Conservation (phyloP, 116 monocot species). For the Zostera marina region DNA sequence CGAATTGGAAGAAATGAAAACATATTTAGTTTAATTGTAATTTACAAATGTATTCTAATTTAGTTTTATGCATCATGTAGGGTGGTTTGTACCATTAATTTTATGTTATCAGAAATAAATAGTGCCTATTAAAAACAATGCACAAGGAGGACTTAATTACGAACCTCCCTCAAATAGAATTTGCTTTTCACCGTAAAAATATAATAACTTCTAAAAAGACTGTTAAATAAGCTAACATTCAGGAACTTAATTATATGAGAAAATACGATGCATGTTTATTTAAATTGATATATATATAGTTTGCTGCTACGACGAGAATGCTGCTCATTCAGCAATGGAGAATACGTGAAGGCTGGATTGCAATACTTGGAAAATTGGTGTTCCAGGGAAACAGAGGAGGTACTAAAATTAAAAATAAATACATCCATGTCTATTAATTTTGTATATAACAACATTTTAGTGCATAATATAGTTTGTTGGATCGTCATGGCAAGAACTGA, state of each 20-base stretch:
- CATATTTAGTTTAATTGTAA: too few species aligned
- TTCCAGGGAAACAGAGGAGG: constrained; percentile 55
- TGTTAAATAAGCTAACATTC: background rate
- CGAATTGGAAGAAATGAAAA: too few species aligned
- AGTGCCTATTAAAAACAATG: too few species aligned
- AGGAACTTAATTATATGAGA: background rate
- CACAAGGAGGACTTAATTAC: too few species aligned
- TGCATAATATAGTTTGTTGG: constrained; percentile 42
- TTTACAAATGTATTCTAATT: too few species aligned
- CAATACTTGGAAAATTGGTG: constrained; percentile 88
- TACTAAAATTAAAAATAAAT: constrained; percentile 8
- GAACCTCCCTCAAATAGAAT: background rate
- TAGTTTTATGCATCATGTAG: too few species aligned
- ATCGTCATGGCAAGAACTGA: constrained; percentile 79
- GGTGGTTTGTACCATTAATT: too few species aligned
- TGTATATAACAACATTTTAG: background rate
- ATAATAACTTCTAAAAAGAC: background rate
- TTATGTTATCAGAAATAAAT: too few species aligned
- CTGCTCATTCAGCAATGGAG: constrained; percentile 97
- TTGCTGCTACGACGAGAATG: constrained; percentile 94
- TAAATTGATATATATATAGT: constrained; percentile 17
- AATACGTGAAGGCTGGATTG: constrained; percentile 88
- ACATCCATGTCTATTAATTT: background rate
- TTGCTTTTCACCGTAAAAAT: background rate
- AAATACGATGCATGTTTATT: background rate